These are phyloP conservation scores for Zanthoxylum bungeanum DNA, from an alignment of 345 rosid genomes.

Conservation along the genomic window DNA sequence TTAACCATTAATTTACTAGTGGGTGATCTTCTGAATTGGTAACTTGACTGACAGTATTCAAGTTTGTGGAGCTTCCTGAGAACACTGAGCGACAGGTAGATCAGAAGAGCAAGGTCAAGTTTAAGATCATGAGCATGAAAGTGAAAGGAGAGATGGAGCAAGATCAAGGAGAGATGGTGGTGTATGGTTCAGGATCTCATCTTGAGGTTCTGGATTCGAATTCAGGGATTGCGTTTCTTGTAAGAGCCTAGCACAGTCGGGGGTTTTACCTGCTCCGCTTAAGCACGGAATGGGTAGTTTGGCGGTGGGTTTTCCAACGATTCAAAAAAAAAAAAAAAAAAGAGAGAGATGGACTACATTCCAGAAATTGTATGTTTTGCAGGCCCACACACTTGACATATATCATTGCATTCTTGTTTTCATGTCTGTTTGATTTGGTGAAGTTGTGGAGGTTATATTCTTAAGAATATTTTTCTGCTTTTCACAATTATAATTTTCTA, in stretches of 20 bases:
- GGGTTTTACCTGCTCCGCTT: too few relatives aligned
- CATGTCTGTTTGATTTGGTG: constrained; percentile 3
- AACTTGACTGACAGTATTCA: constrained; percentile 48
- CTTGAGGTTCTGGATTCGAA: too few relatives aligned
- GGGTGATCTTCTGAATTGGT: constrained; percentile 15
- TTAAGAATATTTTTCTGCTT: not conserved
- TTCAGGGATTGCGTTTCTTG: too few relatives aligned
- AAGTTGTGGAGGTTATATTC: not conserved
- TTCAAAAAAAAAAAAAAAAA: too few relatives aligned
- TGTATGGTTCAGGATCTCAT: too few relatives aligned
- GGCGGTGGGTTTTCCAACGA: too few relatives aligned
- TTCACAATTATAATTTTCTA: not conserved
- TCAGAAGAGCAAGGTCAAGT: constrained; percentile 65
- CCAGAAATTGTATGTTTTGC: constrained; percentile 64
- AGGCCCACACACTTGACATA: not conserved
- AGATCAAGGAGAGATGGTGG: too few relatives aligned
- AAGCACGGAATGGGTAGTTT: too few relatives aligned
- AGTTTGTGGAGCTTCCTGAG: constrained; percentile 78
- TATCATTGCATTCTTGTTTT: not conserved
- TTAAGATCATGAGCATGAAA: constrained; percentile 78
- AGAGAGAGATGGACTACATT: constrained; percentile 54
- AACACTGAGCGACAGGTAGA: constrained; percentile 52
- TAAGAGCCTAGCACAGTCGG: too few relatives aligned
- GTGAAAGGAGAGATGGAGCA: too few relatives aligned
- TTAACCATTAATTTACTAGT: constrained; percentile 9